These are phyloP conservation scores for Beta vulgaris DNA, from an alignment of 148 eudicot genomes.

Conservation along the genomic window DNA sequence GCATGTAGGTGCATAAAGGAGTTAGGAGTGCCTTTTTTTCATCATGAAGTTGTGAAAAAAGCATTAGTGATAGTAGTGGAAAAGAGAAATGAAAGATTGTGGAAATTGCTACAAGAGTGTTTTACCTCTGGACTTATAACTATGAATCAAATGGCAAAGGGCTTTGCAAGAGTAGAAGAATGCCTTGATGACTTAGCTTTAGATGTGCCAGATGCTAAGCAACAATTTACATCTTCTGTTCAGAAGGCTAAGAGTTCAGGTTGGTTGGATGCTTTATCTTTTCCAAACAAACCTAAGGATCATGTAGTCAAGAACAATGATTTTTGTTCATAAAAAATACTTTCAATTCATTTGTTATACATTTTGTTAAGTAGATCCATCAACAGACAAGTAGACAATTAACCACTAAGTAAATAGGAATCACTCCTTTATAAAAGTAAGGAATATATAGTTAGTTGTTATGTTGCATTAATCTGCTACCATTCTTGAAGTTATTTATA, in stretches of 20 bases:
- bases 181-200: constrained; percentile 49
- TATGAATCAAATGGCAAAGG: constrained; percentile 56
- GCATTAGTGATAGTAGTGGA: constrained; percentile 42
- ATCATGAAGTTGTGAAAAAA: constrained; percentile 64
- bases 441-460: too few relatives aligned
- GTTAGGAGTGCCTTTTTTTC: constrained; percentile 53
- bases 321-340: background rate
- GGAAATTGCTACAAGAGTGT: constrained; percentile 45
- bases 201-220: constrained; percentile 53
- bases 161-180: constrained; percentile 51
- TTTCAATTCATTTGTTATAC: background rate
- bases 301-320: background rate
- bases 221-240: constrained; percentile 37
- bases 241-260: constrained; percentile 36
- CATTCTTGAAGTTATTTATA: too few relatives aligned
- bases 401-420: too few relatives aligned
- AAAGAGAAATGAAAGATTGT: constrained; percentile 48
- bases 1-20: constrained; percentile 59
- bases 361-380: too few relatives aligned
- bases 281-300: constrained; percentile 7
- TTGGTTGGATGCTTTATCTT: constrained; percentile 47
- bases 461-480: too few relatives aligned
- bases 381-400: too few relatives aligned
- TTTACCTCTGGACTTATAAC: constrained; percentile 47
- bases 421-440: too few relatives aligned